Evolutionary conservation across 208 protist genomes (phyloP).

Genomic region (Trypanosoma cruzi): DNA sequence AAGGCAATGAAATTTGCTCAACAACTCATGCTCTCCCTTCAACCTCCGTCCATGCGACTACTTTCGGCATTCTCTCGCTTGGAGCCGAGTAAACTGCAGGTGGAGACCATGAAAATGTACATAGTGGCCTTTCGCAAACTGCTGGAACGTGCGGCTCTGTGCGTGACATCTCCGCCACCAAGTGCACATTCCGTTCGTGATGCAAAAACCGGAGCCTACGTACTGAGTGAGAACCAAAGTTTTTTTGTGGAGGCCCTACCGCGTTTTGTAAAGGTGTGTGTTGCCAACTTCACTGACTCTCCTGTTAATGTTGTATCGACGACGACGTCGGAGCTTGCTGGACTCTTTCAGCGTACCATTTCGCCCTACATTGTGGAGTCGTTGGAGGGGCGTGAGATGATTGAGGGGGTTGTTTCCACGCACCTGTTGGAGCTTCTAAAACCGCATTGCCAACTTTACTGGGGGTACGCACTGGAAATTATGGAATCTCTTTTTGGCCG

Average conservation of each 20-base stretch:
- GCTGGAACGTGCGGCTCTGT: conserved; percentile 67
- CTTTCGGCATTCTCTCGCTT: conserved; percentile 50
- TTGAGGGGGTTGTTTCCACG: conserved; percentile 66
- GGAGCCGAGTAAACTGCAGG: conserved; percentile 76
- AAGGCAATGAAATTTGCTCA: conserved; percentile 83
- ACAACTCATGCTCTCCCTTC: conserved; percentile 54
- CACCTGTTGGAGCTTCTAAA: conserved; percentile 77
- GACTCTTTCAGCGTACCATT: conserved; percentile 61
- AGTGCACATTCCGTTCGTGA: conserved; percentile 25
- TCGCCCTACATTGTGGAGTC: conserved; percentile 87
- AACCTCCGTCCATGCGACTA: conserved; percentile 51
- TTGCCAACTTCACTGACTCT: conserved; percentile 67
- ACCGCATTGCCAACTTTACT: conserved; percentile 74
- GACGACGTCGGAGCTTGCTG: conserved; percentile 52
- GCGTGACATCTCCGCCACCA: conserved; percentile 7
- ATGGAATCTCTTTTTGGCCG: conserved; percentile 62
- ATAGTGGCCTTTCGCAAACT: conserved; percentile 81
- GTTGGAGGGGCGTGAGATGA: conserved; percentile 57
- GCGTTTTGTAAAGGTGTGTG: conserved; percentile 58
- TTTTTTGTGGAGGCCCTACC: conserved; percentile 62
- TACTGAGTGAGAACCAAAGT: conserved; percentile 36
- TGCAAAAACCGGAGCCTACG: conserved; percentile 40
- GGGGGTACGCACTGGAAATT: conserved; percentile 65
- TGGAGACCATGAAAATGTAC: conserved; percentile 69
- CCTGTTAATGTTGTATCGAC: conserved; percentile 46